Percentiles rank a stretch among this genome's conserved stretches.
These are phyloP conservation scores for Citeromyces matritensis DNA, from an alignment of 805 yeast species.

Conservation along the genomic window DNA sequence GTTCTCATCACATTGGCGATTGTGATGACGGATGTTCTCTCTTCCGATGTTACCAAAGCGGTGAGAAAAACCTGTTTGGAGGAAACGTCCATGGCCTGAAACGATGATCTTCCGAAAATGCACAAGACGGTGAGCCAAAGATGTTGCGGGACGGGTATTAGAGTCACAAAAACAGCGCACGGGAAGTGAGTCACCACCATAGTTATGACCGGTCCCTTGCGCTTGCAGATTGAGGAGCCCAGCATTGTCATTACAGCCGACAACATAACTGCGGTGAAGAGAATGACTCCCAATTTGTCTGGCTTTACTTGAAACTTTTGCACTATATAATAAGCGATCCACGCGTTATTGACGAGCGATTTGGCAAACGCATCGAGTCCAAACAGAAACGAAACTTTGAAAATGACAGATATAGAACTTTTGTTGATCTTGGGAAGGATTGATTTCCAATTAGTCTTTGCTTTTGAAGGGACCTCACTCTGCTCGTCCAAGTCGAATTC, in stretches of 20 bases:
- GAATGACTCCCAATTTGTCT: conserved; percentile 20
- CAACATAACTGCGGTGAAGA: conserved; percentile 20
- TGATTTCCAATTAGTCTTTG: neutral
- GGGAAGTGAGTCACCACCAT: conserved; percentile 29
- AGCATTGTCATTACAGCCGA: conserved; percentile 23
- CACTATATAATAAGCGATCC: conserved; percentile 29
- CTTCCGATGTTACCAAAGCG: conserved; percentile 20
- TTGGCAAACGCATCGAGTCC: conserved; percentile 27
- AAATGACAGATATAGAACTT: conserved; percentile 2
- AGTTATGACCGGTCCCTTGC: conserved; percentile 26
- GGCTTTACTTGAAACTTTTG: conserved; percentile 18
- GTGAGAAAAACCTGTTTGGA: conserved; percentile 32
- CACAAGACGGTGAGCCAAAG: conserved; percentile 15
- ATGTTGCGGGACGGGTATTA: conserved; percentile 22
- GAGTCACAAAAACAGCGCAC: conserved; percentile 20
- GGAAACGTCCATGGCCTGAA: conserved; percentile 31
- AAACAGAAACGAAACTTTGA: conserved; percentile 20
- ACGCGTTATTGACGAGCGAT: conserved; percentile 25
- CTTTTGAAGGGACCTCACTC: conserved; percentile 1
- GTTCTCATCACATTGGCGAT: conserved; percentile 29
- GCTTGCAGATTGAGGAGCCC: conserved; percentile 25
- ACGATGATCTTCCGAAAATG: conserved; percentile 18
- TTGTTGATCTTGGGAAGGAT: too few relatives aligned
- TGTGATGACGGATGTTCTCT: conserved; percentile 25
- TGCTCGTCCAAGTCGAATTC: conserved; percentile 1